Conservation (phyloP, 805 yeast species). For the Kodamaea kaohsiungensis region DNA sequence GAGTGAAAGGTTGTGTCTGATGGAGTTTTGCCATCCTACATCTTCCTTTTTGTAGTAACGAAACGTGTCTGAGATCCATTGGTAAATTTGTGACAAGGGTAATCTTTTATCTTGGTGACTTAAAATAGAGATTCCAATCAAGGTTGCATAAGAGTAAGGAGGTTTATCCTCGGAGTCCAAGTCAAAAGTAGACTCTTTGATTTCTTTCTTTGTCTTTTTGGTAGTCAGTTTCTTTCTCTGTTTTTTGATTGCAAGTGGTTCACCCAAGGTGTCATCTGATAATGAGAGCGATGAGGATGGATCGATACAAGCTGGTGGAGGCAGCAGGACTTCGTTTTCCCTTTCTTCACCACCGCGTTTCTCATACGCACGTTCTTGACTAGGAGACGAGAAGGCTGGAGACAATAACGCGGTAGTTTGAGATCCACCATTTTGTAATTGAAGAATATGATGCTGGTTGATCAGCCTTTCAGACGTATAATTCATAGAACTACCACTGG, state of each 20-base stretch:
- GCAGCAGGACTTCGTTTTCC: slow-evolving; percentile 8
- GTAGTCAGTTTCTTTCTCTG: slow-evolving; percentile 22
- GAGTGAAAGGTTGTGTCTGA: slow-evolving; percentile 88
- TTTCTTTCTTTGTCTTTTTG: slow-evolving; percentile 20
- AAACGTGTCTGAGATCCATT: slow-evolving; percentile 88
- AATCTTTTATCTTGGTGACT: slow-evolving; percentile 59
- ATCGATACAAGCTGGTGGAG: slow-evolving; percentile 16
- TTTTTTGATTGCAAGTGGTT: slow-evolving; percentile 17
- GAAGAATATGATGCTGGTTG: background rate
- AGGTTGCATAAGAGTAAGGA: slow-evolving; percentile 89
- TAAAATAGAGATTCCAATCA: slow-evolving; percentile 90
- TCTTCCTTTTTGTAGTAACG: slow-evolving; percentile 80
- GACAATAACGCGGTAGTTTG: slow-evolving; percentile 25
- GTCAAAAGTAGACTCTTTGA: slow-evolving; percentile 36
- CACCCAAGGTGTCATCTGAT: slow-evolving; percentile 10
- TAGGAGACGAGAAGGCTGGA: slow-evolving; percentile 54
- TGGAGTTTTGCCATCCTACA: slow-evolving; percentile 97
- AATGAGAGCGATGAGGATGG: slow-evolving; percentile 16
- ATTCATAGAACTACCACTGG: background rate
- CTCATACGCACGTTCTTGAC: slow-evolving; percentile 15
- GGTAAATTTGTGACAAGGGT: slow-evolving; percentile 69
- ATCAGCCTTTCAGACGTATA: background rate
- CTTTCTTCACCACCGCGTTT: background rate
- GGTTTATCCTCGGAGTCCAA: slow-evolving; percentile 73
- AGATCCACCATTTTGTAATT: background rate